Evolutionary conservation across 1,139 yeast species (phyloP).

Genomic region (Nematodospora anomalae): DNA sequence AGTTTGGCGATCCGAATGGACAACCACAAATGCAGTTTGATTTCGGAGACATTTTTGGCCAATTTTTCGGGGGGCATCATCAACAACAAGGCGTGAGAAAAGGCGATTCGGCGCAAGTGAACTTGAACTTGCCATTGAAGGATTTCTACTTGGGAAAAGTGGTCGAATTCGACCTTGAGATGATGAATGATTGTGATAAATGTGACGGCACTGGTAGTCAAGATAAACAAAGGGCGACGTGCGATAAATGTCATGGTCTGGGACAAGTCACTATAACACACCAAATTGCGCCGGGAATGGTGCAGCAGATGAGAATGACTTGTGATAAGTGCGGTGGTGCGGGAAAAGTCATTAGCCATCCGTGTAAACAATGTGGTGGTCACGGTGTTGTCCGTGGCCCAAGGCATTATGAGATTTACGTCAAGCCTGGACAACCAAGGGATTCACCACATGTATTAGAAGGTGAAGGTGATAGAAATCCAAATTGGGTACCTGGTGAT

Average conservation of each 20-base stretch:
- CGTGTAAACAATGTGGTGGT: conserved; percentile 74
- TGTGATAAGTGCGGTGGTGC: conserved; percentile 82
- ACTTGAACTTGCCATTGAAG: conserved; percentile 54
- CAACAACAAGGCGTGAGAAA: conserved; percentile 46
- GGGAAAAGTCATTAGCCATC: conserved; percentile 64
- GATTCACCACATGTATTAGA: conserved; percentile 56
- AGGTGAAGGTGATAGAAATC: conserved; percentile 84
- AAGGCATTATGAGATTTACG: conserved; percentile 59
- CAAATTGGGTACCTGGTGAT: conserved; percentile 83
- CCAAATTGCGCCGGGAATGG: conserved; percentile 88
- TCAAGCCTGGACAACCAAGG: conserved; percentile 71
- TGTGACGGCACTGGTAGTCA: conserved; percentile 86
- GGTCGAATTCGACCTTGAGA: conserved; percentile 59
- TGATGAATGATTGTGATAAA: conserved; percentile 71
- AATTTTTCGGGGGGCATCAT: conserved; percentile 61
- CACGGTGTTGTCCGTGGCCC: conserved; percentile 56
- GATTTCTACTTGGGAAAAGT: conserved; percentile 72
- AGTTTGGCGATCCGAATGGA: conserved; percentile 82
- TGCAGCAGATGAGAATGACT: conserved; percentile 75
- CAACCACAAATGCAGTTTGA: conserved; percentile 22
- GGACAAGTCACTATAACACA: conserved; percentile 69
- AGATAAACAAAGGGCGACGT: conserved; percentile 66
- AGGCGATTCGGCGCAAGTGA: conserved; percentile 67
- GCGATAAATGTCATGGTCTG: conserved; percentile 70
- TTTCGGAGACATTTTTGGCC: conserved; percentile 69